Base-by-base conservation (phyloP, 805 yeast genomes). In the Candida suzukii region DNA sequence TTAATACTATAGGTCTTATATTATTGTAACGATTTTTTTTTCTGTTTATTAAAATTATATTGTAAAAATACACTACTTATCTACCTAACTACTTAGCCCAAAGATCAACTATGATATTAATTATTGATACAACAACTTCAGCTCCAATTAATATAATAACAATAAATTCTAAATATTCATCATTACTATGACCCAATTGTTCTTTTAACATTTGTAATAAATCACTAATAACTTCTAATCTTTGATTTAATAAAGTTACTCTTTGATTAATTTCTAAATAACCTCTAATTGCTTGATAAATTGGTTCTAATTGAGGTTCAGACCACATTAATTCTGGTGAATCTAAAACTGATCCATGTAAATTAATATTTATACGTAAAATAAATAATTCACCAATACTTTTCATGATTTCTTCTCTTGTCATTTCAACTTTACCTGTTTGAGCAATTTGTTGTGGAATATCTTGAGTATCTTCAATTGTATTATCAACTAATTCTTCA, bases 261-360 rank as follows among this genome's bases (percentile, higher is more conserved):
- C 99, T 69, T 63, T 91, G 98, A 57, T 90, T 90, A 52, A 93
- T 93, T 56, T 93, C 99, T 46, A 93, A 63, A 61, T 91, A 91
- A 1, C 97, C 96, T 59, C 98, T 77, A 2, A 95, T 88, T 0
- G 98, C 97, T 61, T 90, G 97, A 63, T 93, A 93, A 40, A 91
- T 88, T 1, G 99, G 99, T 58, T 93, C 99, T 46, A 93, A 69
- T 56, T 90, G 96, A 2, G 99, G 99, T 60, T 93, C 98, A 0
- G 97, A 80, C 99, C 99, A 93, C 96, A 93, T 88, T 44, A 93
- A 76, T 61, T 93, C 99, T 1, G 99, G 99, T 2, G 96, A 86
- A 60, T 93, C 99, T 46, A 93, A 68, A 22, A 93, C 95, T 0
- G 91, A 82, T 0, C 93, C 93, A 64, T 85, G 93, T 41, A 85